Percentiles rank a stretch among this genome's conserved stretches.
These are phyloP conservation scores for Drechslera avenae DNA, from an alignment of 2,329 filamentous ascomycete species.

Conservation along the genomic window DNA sequence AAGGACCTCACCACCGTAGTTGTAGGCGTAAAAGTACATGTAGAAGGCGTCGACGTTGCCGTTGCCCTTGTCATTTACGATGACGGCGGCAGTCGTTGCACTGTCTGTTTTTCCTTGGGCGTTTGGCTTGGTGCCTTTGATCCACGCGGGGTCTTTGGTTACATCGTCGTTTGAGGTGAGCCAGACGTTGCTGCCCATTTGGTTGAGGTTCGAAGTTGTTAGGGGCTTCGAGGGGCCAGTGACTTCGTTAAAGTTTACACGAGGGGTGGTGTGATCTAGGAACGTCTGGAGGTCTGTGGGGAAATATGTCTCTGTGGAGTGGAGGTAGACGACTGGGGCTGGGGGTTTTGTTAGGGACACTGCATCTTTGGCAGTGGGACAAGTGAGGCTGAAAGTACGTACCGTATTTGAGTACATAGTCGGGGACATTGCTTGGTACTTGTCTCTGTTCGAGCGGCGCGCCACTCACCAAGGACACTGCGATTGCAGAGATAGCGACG, in stretches of 20 bases:
- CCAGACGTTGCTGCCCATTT: constrained; percentile 51
- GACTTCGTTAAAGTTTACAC: constrained; percentile 45
- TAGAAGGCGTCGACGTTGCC: constrained; percentile 65
- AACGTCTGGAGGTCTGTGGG: constrained; percentile 53
- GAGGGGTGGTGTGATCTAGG: constrained; percentile 49
- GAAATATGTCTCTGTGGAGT: constrained; percentile 50
- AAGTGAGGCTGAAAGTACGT: constrained; percentile 4
- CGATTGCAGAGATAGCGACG: constrained; percentile 13
- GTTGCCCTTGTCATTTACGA: constrained; percentile 63
- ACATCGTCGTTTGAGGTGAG: constrained; percentile 54
- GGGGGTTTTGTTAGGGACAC: constrained; percentile 12
- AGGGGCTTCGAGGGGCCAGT: constrained; percentile 45
- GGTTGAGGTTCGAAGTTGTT: constrained; percentile 50
- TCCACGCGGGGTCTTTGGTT: constrained; percentile 50
- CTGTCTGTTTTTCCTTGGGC: constrained; percentile 55
- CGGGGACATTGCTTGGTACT: constrained; percentile 36
- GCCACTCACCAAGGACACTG: constrained; percentile 19
- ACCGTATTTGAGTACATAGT: constrained; percentile 50
- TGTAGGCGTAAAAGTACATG: constrained; percentile 66
- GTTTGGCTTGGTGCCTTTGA: constrained; percentile 61
- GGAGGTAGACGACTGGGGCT: constrained; percentile 55
- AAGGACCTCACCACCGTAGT: constrained; percentile 59
- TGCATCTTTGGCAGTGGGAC: background rate
- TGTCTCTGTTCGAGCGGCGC: constrained; percentile 31
- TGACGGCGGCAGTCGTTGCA: constrained; percentile 58